These are phyloP conservation scores for Byssoonygena ceratinophila DNA, from an alignment of 2,329 filamentous ascomycete genomes.

Conservation along the genomic window DNA sequence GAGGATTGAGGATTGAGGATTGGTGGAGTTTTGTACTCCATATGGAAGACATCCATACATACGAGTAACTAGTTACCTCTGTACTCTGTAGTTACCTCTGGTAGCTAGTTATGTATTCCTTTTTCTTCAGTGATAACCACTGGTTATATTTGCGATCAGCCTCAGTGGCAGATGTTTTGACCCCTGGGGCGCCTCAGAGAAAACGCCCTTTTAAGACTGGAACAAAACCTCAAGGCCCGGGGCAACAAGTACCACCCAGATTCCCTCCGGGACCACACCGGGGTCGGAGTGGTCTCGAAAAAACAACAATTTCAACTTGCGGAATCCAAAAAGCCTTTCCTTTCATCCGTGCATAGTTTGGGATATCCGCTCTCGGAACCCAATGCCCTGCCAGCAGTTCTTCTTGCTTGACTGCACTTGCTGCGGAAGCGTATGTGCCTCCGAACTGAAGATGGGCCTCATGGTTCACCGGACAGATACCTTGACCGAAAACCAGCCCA, in stretches of 20 bases:
- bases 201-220: too few relatives aligned
- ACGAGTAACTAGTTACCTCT: too few relatives aligned
- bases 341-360: conserved; percentile 2
- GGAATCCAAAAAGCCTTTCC: conserved; percentile 5
- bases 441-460: conserved; percentile 7
- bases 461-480: neutral
- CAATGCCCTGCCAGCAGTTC: conserved; percentile 1
- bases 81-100: too few relatives aligned
- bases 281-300: conserved; percentile 3
- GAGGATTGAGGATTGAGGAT: too few relatives aligned
- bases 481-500: neutral
- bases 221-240: too few relatives aligned
- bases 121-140: too few relatives aligned
- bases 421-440: neutral
- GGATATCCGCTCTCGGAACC: neutral
- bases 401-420: neutral
- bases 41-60: too few relatives aligned
- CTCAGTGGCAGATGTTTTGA: too few relatives aligned
- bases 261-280: neutral
- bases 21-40: too few relatives aligned
- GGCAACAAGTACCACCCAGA: conserved; percentile 1
- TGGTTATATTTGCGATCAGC: too few relatives aligned
- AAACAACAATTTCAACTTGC: neutral
- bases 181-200: too few relatives aligned
- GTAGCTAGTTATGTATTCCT: too few relatives aligned